Evolutionary conservation across 1,284 basidiomycete genomes (phyloP).

Genomic region (Heliocybe sulcata): DNA sequence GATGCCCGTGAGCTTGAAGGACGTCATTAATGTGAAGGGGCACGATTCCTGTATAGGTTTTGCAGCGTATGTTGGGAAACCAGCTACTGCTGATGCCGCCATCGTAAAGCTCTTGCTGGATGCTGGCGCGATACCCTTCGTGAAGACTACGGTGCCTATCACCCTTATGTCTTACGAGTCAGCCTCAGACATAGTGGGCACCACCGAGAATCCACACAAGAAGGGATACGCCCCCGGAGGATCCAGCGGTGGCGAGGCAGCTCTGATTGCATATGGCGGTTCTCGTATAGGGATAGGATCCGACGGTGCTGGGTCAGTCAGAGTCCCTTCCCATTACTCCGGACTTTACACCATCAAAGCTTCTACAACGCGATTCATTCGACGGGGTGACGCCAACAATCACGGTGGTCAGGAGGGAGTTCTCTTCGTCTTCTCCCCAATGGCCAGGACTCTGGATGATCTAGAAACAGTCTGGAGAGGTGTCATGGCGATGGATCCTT

Average conservation of each 20-base stretch:
- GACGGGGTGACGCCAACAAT: slow-evolving; percentile 35
- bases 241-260: slow-evolving; percentile 66
- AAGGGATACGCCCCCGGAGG: slow-evolving; percentile 55
- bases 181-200: slow-evolving; percentile 62
- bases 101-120: slow-evolving; percentile 55
- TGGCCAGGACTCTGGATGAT: slow-evolving; percentile 64
- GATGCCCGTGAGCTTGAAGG: slow-evolving; percentile 42
- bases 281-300: slow-evolving; percentile 69
- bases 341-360: slow-evolving; percentile 64
- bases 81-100: slow-evolving; percentile 33
- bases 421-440: slow-evolving; percentile 52
- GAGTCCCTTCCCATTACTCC: slow-evolving; percentile 68
- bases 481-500: slow-evolving; percentile 49
- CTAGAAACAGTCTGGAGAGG: slow-evolving; percentile 56
- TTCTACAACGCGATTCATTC: slow-evolving; percentile 40
- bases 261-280: slow-evolving; percentile 62
- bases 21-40: slow-evolving; percentile 41
- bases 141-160: slow-evolving; percentile 71
- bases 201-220: slow-evolving; percentile 61
- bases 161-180: slow-evolving; percentile 76
- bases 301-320: slow-evolving; percentile 66
- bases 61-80: slow-evolving; percentile 40
- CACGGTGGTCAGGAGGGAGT: slow-evolving; percentile 60
- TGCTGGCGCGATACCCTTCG: slow-evolving; percentile 68
- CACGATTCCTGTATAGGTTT: slow-evolving; percentile 59